These are phyloP conservation scores for Wolfiporia cocos DNA, from an alignment of 1,284 basidiomycete species.

Conservation along the genomic window DNA sequence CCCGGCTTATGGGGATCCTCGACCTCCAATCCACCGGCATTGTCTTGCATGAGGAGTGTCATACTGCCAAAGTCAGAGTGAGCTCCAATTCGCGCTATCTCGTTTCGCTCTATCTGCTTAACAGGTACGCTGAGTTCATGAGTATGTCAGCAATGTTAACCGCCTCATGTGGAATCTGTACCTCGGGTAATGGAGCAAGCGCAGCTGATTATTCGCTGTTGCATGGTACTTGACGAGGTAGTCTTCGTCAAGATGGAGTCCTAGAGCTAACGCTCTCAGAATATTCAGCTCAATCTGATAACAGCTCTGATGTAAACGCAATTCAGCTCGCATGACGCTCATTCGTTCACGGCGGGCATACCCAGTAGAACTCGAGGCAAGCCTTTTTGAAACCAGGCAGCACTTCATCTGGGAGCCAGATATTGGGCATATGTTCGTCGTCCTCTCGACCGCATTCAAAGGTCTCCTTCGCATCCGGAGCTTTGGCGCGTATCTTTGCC, in stretches of 20 bases:
- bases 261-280: constrained; percentile 46
- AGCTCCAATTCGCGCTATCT: constrained; percentile 42
- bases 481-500: constrained; percentile 28
- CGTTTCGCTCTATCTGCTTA: constrained; percentile 28
- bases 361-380: constrained; percentile 49
- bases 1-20: constrained; percentile 45
- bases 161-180: constrained; percentile 10
- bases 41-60: constrained; percentile 55
- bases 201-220: constrained; percentile 47
- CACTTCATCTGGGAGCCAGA: constrained; percentile 51
- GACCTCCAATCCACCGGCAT: constrained; percentile 54
- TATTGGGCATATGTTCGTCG: constrained; percentile 42
- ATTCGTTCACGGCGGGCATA: too few relatives aligned
- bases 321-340: too few relatives aligned
- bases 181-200: constrained; percentile 55
- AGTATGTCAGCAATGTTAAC: not conserved
- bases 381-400: constrained; percentile 49
- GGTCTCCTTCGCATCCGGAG: constrained; percentile 50
- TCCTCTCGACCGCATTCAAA: constrained; percentile 49
- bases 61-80: constrained; percentile 57
- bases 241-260: constrained; percentile 39
- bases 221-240: constrained; percentile 40
- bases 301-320: too few relatives aligned
- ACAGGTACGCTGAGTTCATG: constrained; percentile 27
- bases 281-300: constrained; percentile 38